phyloP scores from a whole-genome alignment of 495 filamentous ascomycete genomes.

The Chaetomidium leptoderma region DNA sequence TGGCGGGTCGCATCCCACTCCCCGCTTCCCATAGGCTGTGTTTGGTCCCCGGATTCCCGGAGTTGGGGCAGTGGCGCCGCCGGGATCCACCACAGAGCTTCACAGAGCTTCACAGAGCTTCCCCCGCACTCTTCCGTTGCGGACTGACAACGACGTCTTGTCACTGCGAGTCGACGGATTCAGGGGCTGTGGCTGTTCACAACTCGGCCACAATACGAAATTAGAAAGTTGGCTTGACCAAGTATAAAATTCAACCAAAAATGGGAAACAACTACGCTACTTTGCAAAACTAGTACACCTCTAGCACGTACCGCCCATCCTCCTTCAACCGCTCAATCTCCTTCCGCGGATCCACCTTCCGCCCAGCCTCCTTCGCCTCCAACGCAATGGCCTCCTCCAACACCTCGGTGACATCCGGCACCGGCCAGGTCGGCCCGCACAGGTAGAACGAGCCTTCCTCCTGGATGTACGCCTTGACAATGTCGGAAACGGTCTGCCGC shows the following conservation, averaged over 20 bases:
- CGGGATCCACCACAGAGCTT: not conserved
- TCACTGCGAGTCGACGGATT: not conserved
- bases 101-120: too few relatives aligned
- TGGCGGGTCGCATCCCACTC: not conserved
- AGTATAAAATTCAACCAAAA: not conserved
- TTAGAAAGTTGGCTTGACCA: not conserved
- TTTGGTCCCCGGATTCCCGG: not conserved
- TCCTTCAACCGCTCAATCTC: conserved; percentile 98
- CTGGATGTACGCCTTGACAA: conserved; percentile 82
- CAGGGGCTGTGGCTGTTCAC: not conserved
- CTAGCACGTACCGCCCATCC: conserved; percentile 84
- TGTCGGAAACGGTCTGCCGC: conserved; percentile 80
- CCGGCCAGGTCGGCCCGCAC: conserved; percentile 96
- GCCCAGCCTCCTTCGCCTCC: conserved; percentile 63
- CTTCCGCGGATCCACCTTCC: conserved; percentile 82
- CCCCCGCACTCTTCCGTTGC: conserved; percentile 12
- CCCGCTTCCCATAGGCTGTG: conserved; percentile 2
- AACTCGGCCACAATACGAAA: not conserved
- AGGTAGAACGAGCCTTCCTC: conserved; percentile 92
- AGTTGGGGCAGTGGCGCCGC: not conserved
- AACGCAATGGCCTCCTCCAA: conserved; percentile 83
- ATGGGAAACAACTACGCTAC: not conserved
- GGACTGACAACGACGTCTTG: not conserved
- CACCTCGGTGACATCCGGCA: conserved; percentile 95
- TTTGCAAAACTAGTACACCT: conserved; percentile 70